These are phyloP conservation scores for Asparagopsis taxiformis DNA, from an alignment of 31 red algal genomes.

Conservation along the genomic window DNA sequence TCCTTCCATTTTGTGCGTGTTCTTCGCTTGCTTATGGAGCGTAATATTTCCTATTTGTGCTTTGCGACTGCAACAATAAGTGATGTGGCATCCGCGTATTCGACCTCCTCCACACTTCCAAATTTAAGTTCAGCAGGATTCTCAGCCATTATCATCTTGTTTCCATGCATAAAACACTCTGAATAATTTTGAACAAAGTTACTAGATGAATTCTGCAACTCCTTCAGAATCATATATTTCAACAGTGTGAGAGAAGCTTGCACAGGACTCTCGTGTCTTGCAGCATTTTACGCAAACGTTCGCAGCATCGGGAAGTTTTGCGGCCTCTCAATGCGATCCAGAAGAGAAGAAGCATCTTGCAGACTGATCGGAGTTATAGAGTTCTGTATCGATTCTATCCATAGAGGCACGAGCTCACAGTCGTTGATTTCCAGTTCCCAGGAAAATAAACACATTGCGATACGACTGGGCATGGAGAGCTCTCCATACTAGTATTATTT, in stretches of 20 bases:
- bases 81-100: conserved; percentile 43
- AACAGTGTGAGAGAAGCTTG: conserved; percentile 55
- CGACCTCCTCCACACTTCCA: conserved; percentile 24
- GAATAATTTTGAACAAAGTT: conserved; percentile 45
- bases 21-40: conserved; percentile 14
- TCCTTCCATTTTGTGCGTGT: conserved; percentile 18
- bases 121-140: conserved; percentile 24
- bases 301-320: conserved; percentile 45
- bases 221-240: conserved; percentile 47
- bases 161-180: conserved; percentile 56
- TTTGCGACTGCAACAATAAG: conserved; percentile 48
- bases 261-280: conserved; percentile 49
- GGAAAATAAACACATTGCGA: conserved; percentile 51
- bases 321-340: conserved; percentile 49
- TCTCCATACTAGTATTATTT: conserved; percentile 71
- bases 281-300: conserved; percentile 65
- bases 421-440: conserved; percentile 11
- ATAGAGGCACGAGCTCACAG: conserved; percentile 40
- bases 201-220: background rate
- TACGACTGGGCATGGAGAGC: conserved; percentile 39
- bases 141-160: conserved; percentile 46
- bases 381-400: conserved; percentile 70
- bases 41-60: background rate
- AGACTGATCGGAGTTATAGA: conserved; percentile 24
- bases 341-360: conserved; percentile 16